These are phyloP conservation scores for Aspergillus asperescens DNA, from an alignment of 495 filamentous ascomycete genomes.

Conservation along the genomic window DNA sequence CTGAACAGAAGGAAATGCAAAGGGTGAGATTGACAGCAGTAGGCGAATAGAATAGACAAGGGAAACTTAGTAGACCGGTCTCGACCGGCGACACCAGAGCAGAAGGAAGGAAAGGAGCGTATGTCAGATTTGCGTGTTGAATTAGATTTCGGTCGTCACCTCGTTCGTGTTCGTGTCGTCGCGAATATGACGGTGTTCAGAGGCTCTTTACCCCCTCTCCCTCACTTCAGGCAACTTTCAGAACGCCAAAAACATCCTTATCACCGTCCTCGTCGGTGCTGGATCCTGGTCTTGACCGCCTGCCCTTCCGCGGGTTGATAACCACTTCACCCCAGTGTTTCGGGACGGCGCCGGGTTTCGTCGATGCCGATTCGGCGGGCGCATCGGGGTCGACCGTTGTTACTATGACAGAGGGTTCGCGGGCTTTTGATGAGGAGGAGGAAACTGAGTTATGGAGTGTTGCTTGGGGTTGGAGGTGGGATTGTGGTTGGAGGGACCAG, in stretches of 20 bases:
- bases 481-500: slow-evolving; percentile 47
- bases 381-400: slow-evolving; percentile 18
- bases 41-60: background rate
- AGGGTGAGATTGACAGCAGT: background rate
- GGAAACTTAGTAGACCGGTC: slow-evolving; percentile 1
- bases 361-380: slow-evolving; percentile 4
- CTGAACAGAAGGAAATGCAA: background rate
- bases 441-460: slow-evolving; percentile 36
- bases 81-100: slow-evolving; percentile 18
- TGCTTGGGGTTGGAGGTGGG: slow-evolving; percentile 43
- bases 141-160: slow-evolving; percentile 7
- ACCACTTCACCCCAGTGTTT: slow-evolving; percentile 48
- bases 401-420: slow-evolving; percentile 19
- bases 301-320: slow-evolving; percentile 38
- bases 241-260: slow-evolving; percentile 44
- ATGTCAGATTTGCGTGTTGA: slow-evolving; percentile 3
- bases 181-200: background rate
- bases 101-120: slow-evolving; percentile 4
- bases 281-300: slow-evolving; percentile 29
- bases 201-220: too few relatives aligned
- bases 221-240: slow-evolving; percentile 32
- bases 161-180: slow-evolving; percentile 5
- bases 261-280: slow-evolving; percentile 18
- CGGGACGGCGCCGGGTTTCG: slow-evolving; percentile 29
- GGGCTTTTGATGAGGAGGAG: slow-evolving; percentile 25